Conservation (phyloP, 495 filamentous ascomycete species). For the Cryomyces antarcticus region DNA sequence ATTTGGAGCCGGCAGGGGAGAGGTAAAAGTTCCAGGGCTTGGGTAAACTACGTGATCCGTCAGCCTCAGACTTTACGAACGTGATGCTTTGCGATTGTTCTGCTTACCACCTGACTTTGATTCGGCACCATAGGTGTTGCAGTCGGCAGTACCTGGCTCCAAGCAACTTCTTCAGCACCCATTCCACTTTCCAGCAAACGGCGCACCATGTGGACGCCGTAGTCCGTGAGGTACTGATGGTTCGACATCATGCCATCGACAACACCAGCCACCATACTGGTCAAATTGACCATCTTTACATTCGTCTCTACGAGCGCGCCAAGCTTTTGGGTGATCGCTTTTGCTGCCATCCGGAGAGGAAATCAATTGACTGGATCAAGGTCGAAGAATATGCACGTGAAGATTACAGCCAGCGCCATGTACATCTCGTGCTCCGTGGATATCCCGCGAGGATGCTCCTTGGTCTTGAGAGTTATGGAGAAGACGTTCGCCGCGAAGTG, state of each 20-base stretch:
- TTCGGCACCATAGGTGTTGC: conserved; percentile 43
- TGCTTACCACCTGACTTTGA: conserved; percentile 39
- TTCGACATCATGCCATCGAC: conserved; percentile 31
- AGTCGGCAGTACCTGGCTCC: conserved; percentile 46
- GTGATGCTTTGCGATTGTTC: not conserved
- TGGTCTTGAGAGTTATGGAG: conserved; percentile 51
- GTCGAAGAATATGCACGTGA: conserved; percentile 34
- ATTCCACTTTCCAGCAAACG: conserved; percentile 44
- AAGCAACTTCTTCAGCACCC: conserved; percentile 47
- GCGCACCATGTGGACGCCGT: conserved; percentile 51
- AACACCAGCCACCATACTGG: conserved; percentile 32
- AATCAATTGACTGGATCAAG: conserved; percentile 31
- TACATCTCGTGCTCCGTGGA: conserved; percentile 70
- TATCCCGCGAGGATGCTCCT: conserved; percentile 43
- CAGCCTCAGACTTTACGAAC: not conserved
- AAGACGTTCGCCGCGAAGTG: conserved; percentile 56
- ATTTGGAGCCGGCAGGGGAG: conserved; percentile 28
- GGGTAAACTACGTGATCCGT: conserved; percentile 30
- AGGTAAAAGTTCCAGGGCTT: conserved; percentile 72
- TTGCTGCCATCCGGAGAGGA: conserved; percentile 38
- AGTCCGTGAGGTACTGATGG: conserved; percentile 35
- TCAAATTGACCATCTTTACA: conserved; percentile 42
- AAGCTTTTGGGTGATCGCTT: conserved; percentile 38
- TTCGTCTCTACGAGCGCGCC: conserved; percentile 38
- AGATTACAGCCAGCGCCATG: conserved; percentile 49